A percentile compares a stretch with the other conserved stretches of the same genome.
Conservation (phyloP, 2,329 filamentous ascomycete genomes). For the Celoporthe dispersa region DNA sequence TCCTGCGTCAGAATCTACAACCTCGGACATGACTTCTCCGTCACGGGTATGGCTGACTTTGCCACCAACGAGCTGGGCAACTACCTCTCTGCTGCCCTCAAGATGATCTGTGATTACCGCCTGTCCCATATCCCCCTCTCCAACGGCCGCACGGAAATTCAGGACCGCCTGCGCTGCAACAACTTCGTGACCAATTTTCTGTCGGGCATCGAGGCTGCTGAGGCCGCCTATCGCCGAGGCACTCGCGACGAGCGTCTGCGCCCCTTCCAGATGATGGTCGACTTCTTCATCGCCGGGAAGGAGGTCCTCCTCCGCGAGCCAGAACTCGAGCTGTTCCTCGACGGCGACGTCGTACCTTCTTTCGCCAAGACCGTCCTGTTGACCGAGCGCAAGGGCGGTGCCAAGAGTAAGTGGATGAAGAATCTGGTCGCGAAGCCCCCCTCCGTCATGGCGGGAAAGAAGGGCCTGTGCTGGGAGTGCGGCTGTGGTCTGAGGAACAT, state of each 20-base stretch:
- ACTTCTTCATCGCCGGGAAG: conserved; percentile 16
- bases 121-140: background rate
- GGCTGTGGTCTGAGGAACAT: background rate
- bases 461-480: conserved; percentile 6
- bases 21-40: conserved; percentile 11
- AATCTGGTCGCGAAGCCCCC: conserved; percentile 5
- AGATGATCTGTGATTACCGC: conserved; percentile 7
- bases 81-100: background rate
- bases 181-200: background rate
- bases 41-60: background rate
- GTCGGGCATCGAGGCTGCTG: background rate
- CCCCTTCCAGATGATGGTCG: conserved; percentile 16
- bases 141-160: conserved; percentile 12
- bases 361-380: background rate
- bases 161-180: conserved; percentile 5
- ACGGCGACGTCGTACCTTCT: background rate
- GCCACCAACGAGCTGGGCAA: background rate
- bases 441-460: background rate
- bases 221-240: background rate
- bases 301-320: conserved; percentile 17
- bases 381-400: background rate
- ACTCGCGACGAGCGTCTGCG: background rate
- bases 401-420: conserved; percentile 17
- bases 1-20: background rate
- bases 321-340: background rate